Conservation (phyloP, 169 alveolate species). For the Babesia gibsoni region DNA sequence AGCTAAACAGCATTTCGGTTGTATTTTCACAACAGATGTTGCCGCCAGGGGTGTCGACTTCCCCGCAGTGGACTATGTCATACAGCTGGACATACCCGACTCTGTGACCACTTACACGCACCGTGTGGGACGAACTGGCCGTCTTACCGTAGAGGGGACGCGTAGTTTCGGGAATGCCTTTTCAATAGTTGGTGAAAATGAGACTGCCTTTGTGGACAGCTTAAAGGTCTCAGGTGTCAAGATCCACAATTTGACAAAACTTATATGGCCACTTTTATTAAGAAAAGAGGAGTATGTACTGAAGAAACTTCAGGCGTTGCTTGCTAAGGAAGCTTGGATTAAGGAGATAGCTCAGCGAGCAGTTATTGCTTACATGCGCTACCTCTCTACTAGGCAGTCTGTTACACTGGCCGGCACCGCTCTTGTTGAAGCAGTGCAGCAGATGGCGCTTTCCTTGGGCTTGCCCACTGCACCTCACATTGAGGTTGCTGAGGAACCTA, state of each 20-base stretch:
- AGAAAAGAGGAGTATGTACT: constrained; percentile 42
- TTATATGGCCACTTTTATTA: constrained; percentile 31
- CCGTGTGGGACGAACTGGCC: constrained; percentile 97
- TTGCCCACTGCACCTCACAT: constrained; percentile 59
- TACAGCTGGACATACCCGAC: constrained; percentile 94
- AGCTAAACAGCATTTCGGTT: constrained; percentile 63
- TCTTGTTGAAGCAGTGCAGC: constrained; percentile 31
- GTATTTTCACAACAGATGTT: constrained; percentile 88
- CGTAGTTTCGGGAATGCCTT: constrained; percentile 78
- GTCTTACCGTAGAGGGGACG: constrained; percentile 86
- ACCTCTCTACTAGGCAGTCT: constrained; percentile 35
- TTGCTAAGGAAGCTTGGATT: constrained; percentile 62
- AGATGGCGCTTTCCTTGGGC: constrained; percentile 54
- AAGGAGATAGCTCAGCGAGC: constrained; percentile 67
- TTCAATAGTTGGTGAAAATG: constrained; percentile 66
- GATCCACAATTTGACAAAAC: constrained; percentile 47
- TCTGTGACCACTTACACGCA: constrained; percentile 92
- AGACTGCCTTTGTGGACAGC: constrained; percentile 35
- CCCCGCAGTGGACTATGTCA: constrained; percentile 94
- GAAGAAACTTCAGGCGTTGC: constrained; percentile 45
- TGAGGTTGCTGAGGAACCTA: constrained; percentile 12
- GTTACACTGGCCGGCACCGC: constrained; percentile 20
- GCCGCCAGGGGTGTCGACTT: constrained; percentile 97
- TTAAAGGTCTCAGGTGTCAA: constrained; percentile 39
- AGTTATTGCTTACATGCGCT: constrained; percentile 53